These are phyloP conservation scores for Aspergillus sp. DNA, from an alignment of 2,329 filamentous ascomycete genomes.

Conservation along the genomic window DNA sequence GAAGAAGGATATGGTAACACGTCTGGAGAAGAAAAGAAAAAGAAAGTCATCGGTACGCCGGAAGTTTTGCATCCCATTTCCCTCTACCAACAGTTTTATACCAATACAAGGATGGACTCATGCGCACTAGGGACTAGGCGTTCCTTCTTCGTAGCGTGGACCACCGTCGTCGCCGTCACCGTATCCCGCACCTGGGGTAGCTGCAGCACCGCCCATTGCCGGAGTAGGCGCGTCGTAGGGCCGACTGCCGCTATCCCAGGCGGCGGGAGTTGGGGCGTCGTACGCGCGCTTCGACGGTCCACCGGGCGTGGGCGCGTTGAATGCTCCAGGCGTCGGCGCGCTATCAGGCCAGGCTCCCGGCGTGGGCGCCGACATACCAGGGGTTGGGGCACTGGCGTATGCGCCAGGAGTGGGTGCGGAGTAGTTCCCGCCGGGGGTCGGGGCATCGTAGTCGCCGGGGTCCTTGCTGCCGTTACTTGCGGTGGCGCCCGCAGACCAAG, in stretches of 20 bases:
- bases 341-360: slow-evolving; percentile 44
- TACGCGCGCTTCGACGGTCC: slow-evolving; percentile 24
- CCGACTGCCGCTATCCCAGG: slow-evolving; percentile 26
- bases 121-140: slow-evolving; percentile 35
- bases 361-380: slow-evolving; percentile 61
- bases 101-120: slow-evolving; percentile 1
- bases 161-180: slow-evolving; percentile 38
- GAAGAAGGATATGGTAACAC: background rate
- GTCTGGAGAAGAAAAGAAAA: slow-evolving; percentile 4
- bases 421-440: slow-evolving; percentile 66
- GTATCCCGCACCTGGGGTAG: slow-evolving; percentile 38
- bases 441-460: slow-evolving; percentile 63
- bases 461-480: slow-evolving; percentile 29
- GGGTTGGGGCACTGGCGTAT: slow-evolving; percentile 60
- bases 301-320: slow-evolving; percentile 44
- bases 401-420: slow-evolving; percentile 65
- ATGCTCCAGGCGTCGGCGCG: slow-evolving; percentile 46
- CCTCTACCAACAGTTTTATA: background rate
- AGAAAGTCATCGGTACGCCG: slow-evolving; percentile 1
- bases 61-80: background rate
- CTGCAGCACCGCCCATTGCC: slow-evolving; percentile 35
- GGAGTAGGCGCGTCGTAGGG: slow-evolving; percentile 50
- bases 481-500: slow-evolving; percentile 36
- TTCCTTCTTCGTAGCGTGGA: slow-evolving; percentile 44
- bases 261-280: slow-evolving; percentile 42